Evolutionary conservation across 2,329 filamentous ascomycete genomes (phyloP), one percentile per base, ranked within the genome.

Genomic region (Pyricularia sp.): DNA sequence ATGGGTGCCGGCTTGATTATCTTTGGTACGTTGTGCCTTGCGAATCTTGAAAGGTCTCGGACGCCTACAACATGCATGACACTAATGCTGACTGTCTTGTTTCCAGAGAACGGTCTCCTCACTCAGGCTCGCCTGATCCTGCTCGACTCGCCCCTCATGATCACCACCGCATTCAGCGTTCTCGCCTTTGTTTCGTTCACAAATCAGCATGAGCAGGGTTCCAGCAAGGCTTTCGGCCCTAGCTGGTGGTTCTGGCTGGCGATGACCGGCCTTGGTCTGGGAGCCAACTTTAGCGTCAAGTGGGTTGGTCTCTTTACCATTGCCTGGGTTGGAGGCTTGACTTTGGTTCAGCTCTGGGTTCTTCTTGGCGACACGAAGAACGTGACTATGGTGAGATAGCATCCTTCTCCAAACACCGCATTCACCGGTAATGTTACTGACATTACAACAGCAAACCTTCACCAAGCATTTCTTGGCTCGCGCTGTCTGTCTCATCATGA

Each of bases 281-380:
- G 94, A 68, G 88, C 93, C 63, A 97, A 94, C 8, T 85, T 88
- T 67, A 97, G 93, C 78, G 93, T 97, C 72, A 99, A 99, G 81
- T 99, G 94, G 94, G 94, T 99, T 73, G 94, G 94, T 63, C 82
- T 99, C 64, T 97, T 99, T 81, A 99, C 94, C 68, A 97, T 97
- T 75, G 94, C 93, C 62, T 99, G 94, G 94, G 91, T 99, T 70
- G 94, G 94, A 68, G 86, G 83, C 76, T 84, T 99, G 78, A 99
- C 94, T 49, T 76, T 93, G 60, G 75, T 99, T 60, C 94, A 99
- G 79, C 84, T 99, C 66, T 99, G 94, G 94, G 87, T 97, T 69
- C 81, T 99, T 65, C 88, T 97, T 55, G 94, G 93, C 68, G 94
- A 99, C 75, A 84, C 84, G 69, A 91, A 87, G 77, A 93, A 88